A percentile compares a stretch with the other conserved stretches of the same genome.
Evolutionary conservation across 768 basidiomycete genomes (phyloP).

Genomic region (Tremella mesenterica): DNA sequence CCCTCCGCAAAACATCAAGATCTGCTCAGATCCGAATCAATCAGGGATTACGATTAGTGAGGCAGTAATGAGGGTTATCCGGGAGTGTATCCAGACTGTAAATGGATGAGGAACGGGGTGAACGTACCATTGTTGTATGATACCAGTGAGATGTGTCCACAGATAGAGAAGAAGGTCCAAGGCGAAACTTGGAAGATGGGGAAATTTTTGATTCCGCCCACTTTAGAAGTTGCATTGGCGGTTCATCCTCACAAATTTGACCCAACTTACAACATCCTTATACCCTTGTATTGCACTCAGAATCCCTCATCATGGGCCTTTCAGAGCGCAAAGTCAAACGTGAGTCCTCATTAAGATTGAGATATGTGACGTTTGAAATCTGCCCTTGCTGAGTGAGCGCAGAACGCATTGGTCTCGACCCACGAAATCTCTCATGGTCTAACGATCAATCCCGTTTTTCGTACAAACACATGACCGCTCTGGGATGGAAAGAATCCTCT

Average conservation of each 20-base stretch:
- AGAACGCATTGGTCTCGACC: slow-evolving; percentile 44
- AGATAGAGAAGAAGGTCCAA: too few species aligned
- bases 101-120: too few species aligned
- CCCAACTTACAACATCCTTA: background rate
- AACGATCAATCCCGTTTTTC: slow-evolving; percentile 43
- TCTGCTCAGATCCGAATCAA: too few species aligned
- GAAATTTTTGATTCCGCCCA: slow-evolving; percentile 14
- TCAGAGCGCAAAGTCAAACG: slow-evolving; percentile 40
- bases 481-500: slow-evolving; percentile 40
- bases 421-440: slow-evolving; percentile 45
- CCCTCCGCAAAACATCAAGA: too few species aligned
- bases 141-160: too few species aligned
- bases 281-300: background rate
- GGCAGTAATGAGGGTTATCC: too few species aligned
- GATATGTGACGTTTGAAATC: background rate
- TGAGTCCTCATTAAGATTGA: slow-evolving; percentile 11
- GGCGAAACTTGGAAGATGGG: too few species aligned
- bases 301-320: slow-evolving; percentile 32
- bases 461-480: slow-evolving; percentile 40
- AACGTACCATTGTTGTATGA: too few species aligned
- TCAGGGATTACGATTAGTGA: too few species aligned
- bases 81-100: too few species aligned
- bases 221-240: slow-evolving; percentile 2
- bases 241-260: background rate
- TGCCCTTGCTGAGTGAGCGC: background rate